Percentiles rank a stretch among this genome's conserved stretches.
Conservation (phyloP, 208 protist species). For the Naegleria gruberi region DNA sequence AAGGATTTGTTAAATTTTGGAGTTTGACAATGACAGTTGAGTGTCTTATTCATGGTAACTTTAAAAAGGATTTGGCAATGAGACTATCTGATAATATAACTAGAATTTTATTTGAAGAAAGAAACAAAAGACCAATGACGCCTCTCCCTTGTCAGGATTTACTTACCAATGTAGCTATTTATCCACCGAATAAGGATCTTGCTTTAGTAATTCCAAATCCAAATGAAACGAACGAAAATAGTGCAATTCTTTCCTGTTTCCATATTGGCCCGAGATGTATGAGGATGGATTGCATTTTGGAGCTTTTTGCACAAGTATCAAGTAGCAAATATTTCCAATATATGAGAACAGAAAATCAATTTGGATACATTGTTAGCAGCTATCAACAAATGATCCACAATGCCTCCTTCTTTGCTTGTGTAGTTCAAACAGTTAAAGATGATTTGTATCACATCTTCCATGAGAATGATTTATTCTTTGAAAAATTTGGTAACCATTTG, state of each 20-base stretch:
- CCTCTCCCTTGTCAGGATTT: background rate
- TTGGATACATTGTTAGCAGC: constrained; percentile 60
- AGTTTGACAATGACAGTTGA: background rate
- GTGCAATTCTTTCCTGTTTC: background rate
- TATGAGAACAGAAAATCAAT: constrained; percentile 59
- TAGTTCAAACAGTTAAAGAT: constrained; percentile 4
- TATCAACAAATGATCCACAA: constrained; percentile 4
- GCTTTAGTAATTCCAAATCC: background rate
- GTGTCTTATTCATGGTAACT: background rate
- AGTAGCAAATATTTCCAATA: constrained; percentile 50
- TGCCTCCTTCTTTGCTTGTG: constrained; percentile 19
- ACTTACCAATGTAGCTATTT: background rate
- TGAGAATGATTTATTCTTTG: constrained; percentile 18
- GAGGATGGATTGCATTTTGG: background rate
- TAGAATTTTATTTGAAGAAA: background rate
- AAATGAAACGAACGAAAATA: background rate
- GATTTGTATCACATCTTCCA: constrained; percentile 14
- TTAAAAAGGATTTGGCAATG: background rate
- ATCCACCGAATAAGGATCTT: background rate
- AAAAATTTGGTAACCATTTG: background rate
- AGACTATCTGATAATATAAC: background rate
- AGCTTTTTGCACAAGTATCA: background rate
- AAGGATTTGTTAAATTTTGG: background rate
- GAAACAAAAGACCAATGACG: background rate
- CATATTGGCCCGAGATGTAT: background rate